Conservation (phyloP, 192 early-diverging fungal species). For the Coemansia sp. region DNA sequence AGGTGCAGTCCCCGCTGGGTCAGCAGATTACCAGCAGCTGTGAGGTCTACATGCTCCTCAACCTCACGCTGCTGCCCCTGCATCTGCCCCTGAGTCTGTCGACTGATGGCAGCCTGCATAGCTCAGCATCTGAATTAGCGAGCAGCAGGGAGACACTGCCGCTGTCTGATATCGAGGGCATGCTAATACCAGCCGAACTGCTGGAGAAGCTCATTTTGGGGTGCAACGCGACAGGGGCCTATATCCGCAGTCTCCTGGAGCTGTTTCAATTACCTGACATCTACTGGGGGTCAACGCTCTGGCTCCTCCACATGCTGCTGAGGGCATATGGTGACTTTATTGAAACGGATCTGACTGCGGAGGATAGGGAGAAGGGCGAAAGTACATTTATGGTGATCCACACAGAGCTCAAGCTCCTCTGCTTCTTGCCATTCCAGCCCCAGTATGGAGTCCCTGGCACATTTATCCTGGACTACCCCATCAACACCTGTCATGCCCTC, state of each 20-base stretch:
- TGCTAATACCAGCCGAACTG: not conserved
- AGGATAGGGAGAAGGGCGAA: not conserved
- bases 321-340: not conserved
- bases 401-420: constrained; percentile 10
- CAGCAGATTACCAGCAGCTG: not conserved
- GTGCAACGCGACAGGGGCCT: not conserved
- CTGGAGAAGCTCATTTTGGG: not conserved
- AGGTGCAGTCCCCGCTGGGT: constrained; percentile 19
- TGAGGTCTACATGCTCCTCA: constrained; percentile 9
- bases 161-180: not conserved
- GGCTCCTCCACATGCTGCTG: constrained; percentile 16
- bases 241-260: not conserved
- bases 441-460: not conserved
- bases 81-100: not conserved
- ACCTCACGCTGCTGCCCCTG: constrained; percentile 9
- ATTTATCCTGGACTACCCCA: not conserved
- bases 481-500: not conserved
- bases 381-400: not conserved
- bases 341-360: not conserved
- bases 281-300: constrained; percentile 18
- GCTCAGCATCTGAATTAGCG: not conserved
- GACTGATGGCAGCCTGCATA: not conserved
- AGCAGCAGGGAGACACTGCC: not conserved
- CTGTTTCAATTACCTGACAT: constrained; percentile 8
- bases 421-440: constrained; percentile 19